Conservation (phyloP, 768 basidiomycete genomes). For the Crucibulum laeve region DNA sequence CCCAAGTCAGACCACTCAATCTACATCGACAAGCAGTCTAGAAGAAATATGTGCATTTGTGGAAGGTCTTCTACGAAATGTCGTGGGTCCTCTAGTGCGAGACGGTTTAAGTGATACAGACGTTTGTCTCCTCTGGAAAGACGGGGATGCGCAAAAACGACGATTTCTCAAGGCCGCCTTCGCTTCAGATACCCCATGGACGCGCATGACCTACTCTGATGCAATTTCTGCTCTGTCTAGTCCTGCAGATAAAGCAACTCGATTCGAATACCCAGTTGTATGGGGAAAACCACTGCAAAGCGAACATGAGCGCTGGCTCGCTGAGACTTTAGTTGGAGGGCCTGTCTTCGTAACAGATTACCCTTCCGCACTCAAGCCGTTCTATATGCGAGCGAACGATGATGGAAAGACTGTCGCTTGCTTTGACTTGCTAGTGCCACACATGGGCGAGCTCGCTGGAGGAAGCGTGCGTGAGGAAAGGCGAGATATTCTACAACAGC, state of each 20-base stretch:
- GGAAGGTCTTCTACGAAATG: slow-evolving; percentile 27
- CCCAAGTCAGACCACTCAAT: neutral
- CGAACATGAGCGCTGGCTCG: slow-evolving; percentile 93
- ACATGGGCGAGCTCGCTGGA: slow-evolving; percentile 85
- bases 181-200: slow-evolving; percentile 42
- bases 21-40: slow-evolving; percentile 23
- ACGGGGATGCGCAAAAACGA: slow-evolving; percentile 28
- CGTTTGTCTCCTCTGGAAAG: slow-evolving; percentile 28
- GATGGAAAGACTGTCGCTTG: slow-evolving; percentile 73
- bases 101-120: neutral
- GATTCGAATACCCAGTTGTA: slow-evolving; percentile 52
- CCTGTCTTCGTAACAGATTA: slow-evolving; percentile 94
- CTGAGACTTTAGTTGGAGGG: slow-evolving; percentile 57
- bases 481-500: slow-evolving; percentile 39
- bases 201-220: slow-evolving; percentile 72
- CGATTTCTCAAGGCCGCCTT: slow-evolving; percentile 32
- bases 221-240: slow-evolving; percentile 59
- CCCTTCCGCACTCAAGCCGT: slow-evolving; percentile 79
- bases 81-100: slow-evolving; percentile 13
- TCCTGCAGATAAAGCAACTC: slow-evolving; percentile 20
- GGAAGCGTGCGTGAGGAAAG: slow-evolving; percentile 89
- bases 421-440: slow-evolving; percentile 90
- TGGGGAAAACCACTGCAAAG: slow-evolving; percentile 78
- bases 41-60: slow-evolving; percentile 39
- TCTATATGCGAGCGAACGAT: slow-evolving; percentile 86